Base-by-base conservation (phyloP, 257 asterid genomes). In the Ajuga chamaepitys region DNA sequence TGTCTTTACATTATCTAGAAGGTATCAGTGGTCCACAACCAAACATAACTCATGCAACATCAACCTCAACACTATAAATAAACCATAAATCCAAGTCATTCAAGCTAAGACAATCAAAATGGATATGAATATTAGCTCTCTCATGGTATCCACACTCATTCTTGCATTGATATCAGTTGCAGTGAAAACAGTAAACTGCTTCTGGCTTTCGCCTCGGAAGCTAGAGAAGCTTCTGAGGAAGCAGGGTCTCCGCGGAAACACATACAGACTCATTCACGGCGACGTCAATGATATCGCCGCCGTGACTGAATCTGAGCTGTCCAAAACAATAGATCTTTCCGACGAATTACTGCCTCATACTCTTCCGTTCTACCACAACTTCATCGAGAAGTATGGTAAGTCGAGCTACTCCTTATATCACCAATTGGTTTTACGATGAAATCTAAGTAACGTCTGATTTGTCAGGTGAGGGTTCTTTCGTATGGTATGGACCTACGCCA, bases 181-280 rank as follows among this genome's bases (percentile, higher is more conserved):
- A n/a, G n/a, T 59, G 3, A 73, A 45, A 55, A 47, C 76, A 18
- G 52, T 80, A 13, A 69, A 80, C 7, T 80, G 85, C 78, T 42
- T 65, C 0, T 72, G 88, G 85, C 25, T 80, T 0, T 54, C 67
- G 66, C 88, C 84, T 0, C 80, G 59, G 16, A 75, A 48, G 64
- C 80, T 77, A 34, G 82, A 80, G 70, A 72, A 64, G 13, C 5
- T 64, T 38, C 47, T 84, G 42, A 56, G 76, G 66, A 64, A 64
- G n/a, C 79, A 81, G 68, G 90, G 87, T 16, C 75, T 81, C 28
- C 18, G 46, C 4, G 85, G 86, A 2, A 82, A 80, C 38, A 42
- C 80, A 1, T 82, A 78, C 77, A 72, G 73, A 3, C 52, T 78
- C 1, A 62, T 78, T 0, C 3, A 68, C 2, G 88, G 86, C 7